Base-by-base conservation (phyloP, 192 early-diverging fungal genomes). In the Mortierella alpina region DNA sequence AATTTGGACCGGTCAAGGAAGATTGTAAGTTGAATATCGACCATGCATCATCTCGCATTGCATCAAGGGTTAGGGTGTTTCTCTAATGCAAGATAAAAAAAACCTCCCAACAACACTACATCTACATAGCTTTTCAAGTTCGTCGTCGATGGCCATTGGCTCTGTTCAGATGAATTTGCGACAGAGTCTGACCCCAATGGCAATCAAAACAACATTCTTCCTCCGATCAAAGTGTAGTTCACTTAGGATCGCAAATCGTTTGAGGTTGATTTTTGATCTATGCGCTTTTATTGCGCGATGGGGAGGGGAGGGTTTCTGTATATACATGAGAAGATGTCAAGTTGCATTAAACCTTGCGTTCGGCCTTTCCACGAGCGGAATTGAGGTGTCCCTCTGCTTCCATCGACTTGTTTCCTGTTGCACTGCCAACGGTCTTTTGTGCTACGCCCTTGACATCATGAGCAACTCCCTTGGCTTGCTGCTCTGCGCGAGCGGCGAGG, bases 121-220 rank as follows among this genome's bases (percentile, higher is more conserved):
- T 31, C 31, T 40, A n/a, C n/a, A 20, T 40, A 78, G 75, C 15
- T 60, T 4, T 84, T 77, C 73, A 84, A 84, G 55, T 84, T 84
- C 42, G 55, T 84, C 18, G 78, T 84, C 7, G 83, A 84, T 77
- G 83, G 79, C 10, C 50, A 69, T 53, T 84, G 83, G 83, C 23
- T 17, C 20, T 84, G 80, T 55, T 56, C 79, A 13, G 62, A 66
- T 41, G 69, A 77, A 41, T 70, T 73, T 56, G 70, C 18, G 11
- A 72, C 80, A 53, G 70, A 69, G 23, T 66, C 20, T 53, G 83
- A 84, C 48, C 54, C 23, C 5, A 41, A 57, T 31, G 75, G 69
- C 22, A 71, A 79, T 42, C 20, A 60, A 40, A 79, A 79, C 45
- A 71, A 79, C 22, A 47, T 79, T 22, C 70, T 79, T 31, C 48